Conservation (phyloP, 1,284 basidiomycete species). For the Vanrija sp. region DNA sequence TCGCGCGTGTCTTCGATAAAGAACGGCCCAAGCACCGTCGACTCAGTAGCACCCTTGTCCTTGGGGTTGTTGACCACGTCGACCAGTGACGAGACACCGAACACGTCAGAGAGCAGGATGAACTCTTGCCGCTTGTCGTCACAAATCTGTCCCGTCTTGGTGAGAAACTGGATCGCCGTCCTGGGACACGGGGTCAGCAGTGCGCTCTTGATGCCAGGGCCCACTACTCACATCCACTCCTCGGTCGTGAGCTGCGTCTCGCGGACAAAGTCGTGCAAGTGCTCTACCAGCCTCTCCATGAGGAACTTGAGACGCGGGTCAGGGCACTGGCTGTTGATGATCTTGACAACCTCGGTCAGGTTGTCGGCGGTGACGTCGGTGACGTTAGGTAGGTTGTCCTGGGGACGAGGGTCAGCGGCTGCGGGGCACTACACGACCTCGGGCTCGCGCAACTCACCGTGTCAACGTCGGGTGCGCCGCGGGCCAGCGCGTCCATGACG, state of each 20-base stretch:
- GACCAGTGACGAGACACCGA: constrained; percentile 74
- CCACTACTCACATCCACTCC: constrained; percentile 66
- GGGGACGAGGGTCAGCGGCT: neutral
- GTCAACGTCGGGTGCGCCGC: constrained; percentile 20
- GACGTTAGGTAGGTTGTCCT: constrained; percentile 53
- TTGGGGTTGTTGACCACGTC: constrained; percentile 71
- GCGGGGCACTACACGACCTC: no score
- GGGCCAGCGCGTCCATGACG: constrained; percentile 17
- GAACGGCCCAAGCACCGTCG: constrained; percentile 78
- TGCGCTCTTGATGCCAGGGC: neutral
- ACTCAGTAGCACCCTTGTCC: constrained; percentile 61
- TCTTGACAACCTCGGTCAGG: constrained; percentile 58
- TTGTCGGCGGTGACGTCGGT: constrained; percentile 51
- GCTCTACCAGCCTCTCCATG: constrained; percentile 55
- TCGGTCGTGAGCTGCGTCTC: constrained; percentile 73
- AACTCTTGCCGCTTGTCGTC: constrained; percentile 74
- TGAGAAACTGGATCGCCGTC: constrained; percentile 68
- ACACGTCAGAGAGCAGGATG: constrained; percentile 72
- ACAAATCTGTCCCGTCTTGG: constrained; percentile 66
- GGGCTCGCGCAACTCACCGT: no score
- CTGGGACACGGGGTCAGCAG: constrained; percentile 14
- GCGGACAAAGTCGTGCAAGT: constrained; percentile 66
- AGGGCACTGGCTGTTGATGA: constrained; percentile 52
- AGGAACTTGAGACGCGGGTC: constrained; percentile 55
- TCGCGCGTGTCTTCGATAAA: constrained; percentile 67